Evolutionary conservation across 306 rosid species (phyloP).

Genomic region (Pyrus bretschneideri): DNA sequence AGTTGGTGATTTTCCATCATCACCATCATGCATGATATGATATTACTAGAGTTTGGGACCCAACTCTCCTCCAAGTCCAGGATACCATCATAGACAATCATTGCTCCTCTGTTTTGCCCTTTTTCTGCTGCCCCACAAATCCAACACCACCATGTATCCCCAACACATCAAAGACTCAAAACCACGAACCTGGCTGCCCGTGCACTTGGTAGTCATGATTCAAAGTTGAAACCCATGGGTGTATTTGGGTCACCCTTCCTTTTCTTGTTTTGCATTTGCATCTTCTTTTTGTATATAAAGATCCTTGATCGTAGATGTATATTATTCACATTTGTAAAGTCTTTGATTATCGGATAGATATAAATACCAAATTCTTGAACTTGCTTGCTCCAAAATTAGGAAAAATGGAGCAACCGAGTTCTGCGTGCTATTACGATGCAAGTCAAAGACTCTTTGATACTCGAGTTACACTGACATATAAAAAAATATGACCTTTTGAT

Average conservation of each 20-base stretch:
- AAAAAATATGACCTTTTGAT: too few relatives aligned
- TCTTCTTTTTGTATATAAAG: too few relatives aligned
- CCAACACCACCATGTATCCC: background rate
- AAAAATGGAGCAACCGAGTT: background rate
- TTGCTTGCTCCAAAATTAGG: background rate
- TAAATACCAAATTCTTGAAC: too few relatives aligned
- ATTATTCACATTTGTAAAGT: too few relatives aligned
- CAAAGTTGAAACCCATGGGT: background rate
- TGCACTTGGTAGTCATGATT: background rate
- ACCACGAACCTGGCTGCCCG: background rate
- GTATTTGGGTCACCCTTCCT: too few relatives aligned
- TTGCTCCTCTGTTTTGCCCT: constrained; percentile 6
- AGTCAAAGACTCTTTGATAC: too few relatives aligned
- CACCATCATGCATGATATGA: background rate
- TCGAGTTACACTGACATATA: too few relatives aligned
- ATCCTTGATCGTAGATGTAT: too few relatives aligned
- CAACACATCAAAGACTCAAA: background rate
- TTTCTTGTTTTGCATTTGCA: too few relatives aligned
- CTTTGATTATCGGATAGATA: too few relatives aligned
- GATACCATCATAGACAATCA: constrained; percentile 34
- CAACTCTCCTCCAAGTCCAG: constrained; percentile 23
- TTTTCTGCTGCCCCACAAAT: constrained; percentile 5
- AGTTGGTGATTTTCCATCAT: constrained; percentile 21
- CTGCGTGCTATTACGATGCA: background rate
- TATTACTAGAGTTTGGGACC: constrained; percentile 25